Percentiles rank a stretch among this genome's conserved stretches.
Conservation (phyloP, 2,329 filamentous ascomycete species). For the Trichoderma harzianum region DNA sequence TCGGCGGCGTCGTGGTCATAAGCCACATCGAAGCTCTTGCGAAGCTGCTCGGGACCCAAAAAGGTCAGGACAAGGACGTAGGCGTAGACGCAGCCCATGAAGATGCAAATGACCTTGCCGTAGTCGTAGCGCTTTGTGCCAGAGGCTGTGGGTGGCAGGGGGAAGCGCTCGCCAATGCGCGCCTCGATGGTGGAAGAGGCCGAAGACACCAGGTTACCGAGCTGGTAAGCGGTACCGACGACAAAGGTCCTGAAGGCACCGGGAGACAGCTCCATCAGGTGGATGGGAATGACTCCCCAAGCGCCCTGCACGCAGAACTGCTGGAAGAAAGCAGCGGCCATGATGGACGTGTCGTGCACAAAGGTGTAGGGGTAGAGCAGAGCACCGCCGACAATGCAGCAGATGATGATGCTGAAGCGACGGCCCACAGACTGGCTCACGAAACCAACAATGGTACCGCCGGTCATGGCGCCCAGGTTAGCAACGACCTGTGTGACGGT, state of each 20-base stretch:
- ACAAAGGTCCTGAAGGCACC: constrained; percentile 71
- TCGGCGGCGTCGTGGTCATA: constrained; percentile 46
- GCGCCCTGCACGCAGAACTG: constrained; percentile 76
- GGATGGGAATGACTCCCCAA: constrained; percentile 74
- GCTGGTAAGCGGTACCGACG: constrained; percentile 70
- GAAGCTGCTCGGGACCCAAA: constrained; percentile 56
- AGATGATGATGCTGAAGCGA: constrained; percentile 64
- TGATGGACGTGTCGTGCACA: constrained; percentile 57
- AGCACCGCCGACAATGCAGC: constrained; percentile 65
- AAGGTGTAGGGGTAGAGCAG: constrained; percentile 83
- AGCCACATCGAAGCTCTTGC: constrained; percentile 48
- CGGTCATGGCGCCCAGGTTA: constrained; percentile 66
- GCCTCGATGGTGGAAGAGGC: constrained; percentile 74
- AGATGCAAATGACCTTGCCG: constrained; percentile 83
- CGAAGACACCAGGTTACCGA: constrained; percentile 70
- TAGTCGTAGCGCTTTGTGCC: constrained; percentile 63
- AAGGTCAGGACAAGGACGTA: constrained; percentile 61
- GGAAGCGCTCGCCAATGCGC: constrained; percentile 70
- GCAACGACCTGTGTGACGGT: constrained; percentile 71
- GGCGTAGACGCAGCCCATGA: constrained; percentile 78
- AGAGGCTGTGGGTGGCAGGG: constrained; percentile 55
- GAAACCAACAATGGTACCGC: constrained; percentile 66
- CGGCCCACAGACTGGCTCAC: constrained; percentile 66
- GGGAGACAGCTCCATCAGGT: constrained; percentile 73
- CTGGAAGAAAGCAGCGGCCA: constrained; percentile 80